Evolutionary conservation across 306 rosid genomes (phyloP).

Genomic region (Cicer chorassanicum): DNA sequence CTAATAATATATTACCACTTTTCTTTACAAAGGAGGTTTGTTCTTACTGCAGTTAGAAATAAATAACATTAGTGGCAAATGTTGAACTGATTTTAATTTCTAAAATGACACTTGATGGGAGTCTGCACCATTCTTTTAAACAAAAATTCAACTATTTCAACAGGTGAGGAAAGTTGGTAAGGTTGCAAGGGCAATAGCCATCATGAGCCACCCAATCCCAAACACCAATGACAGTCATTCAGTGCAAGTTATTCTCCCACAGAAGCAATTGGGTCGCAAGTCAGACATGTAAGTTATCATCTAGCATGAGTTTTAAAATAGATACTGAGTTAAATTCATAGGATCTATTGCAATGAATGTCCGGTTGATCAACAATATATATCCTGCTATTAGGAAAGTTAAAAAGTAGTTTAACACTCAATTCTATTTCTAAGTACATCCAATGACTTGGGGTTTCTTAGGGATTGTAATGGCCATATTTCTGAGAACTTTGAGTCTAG

Average conservation of each 20-base stretch:
- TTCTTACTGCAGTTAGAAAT: constrained; percentile 21
- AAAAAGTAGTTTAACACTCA: background rate
- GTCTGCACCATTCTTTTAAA: constrained; percentile 31
- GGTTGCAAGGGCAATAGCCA: constrained; percentile 98
- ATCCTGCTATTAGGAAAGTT: constrained; percentile 13
- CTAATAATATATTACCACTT: background rate
- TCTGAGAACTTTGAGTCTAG: background rate
- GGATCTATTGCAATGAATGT: background rate
- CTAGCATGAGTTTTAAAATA: background rate
- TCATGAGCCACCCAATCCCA: constrained; percentile 96
- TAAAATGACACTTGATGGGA: constrained; percentile 22
- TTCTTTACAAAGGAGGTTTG: constrained; percentile 27
- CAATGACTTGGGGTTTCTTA: constrained; percentile 1
- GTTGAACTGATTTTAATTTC: constrained; percentile 41
- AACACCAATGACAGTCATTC: constrained; percentile 85
- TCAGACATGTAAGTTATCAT: constrained; percentile 92
- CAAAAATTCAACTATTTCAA: constrained; percentile 44
- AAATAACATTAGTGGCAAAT: constrained; percentile 12
- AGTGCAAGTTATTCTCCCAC: constrained; percentile 93
- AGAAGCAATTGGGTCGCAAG: constrained; percentile 92
- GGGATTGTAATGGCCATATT: background rate
- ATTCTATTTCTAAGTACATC: background rate
- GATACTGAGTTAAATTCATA: background rate
- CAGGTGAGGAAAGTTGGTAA: constrained; percentile 95
- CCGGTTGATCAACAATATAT: constrained; percentile 6